Conservation (phyloP, 2,329 filamentous ascomycete genomes). For the Apiospora saccharicola region DNA sequence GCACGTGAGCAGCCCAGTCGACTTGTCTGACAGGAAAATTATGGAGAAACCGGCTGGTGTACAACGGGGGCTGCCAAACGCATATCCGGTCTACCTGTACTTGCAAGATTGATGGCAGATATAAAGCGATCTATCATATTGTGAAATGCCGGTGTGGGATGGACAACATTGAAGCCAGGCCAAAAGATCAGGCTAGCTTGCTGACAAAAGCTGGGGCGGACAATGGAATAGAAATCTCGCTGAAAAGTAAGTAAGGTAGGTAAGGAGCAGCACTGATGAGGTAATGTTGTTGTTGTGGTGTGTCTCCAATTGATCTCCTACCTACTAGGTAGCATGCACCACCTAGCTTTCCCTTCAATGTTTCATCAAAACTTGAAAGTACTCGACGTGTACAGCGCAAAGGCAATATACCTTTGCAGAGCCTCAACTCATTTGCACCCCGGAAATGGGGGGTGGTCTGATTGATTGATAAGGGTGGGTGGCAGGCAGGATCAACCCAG, state of each 20-base stretch:
- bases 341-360: background rate
- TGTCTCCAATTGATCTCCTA: background rate
- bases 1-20: background rate
- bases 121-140: conserved; percentile 1
- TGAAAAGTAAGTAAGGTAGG: background rate
- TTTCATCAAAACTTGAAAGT: background rate
- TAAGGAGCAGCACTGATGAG: background rate
- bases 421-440: background rate
- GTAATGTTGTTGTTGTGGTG: background rate
- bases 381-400: background rate
- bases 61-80: background rate
- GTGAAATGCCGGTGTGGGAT: background rate
- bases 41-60: background rate
- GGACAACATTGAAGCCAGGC: too few species aligned
- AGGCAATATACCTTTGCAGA: background rate
- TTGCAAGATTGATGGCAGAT: background rate
- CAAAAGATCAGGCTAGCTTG: conserved; percentile 1
- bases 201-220: background rate
- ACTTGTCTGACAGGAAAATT: background rate
- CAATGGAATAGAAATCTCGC: background rate
- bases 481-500: background rate
- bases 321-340: background rate
- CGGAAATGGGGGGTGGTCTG: conserved; percentile 6
- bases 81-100: background rate
- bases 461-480: conserved; percentile 12